A percentile compares a stretch with the other conserved stretches of the same genome.
Evolutionary conservation across 441 rosid species (phyloP).

Genomic region (Pelargonium australe): DNA sequence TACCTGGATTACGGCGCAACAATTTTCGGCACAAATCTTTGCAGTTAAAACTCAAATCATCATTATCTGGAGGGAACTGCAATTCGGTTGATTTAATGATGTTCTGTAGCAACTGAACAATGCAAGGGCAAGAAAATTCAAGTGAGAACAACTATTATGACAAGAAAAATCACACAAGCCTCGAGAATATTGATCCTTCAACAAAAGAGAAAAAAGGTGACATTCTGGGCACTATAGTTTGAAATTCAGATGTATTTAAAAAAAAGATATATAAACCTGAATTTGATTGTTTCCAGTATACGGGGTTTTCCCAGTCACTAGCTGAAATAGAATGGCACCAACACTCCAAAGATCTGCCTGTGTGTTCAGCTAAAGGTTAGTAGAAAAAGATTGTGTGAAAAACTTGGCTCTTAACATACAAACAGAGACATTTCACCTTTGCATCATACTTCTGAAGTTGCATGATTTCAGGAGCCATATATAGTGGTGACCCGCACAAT

Average conservation of each 20-base stretch:
- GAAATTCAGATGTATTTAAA: slow-evolving; percentile 1
- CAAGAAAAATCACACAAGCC: slow-evolving; percentile 9
- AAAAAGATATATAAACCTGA: slow-evolving; percentile 46
- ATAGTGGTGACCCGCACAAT: slow-evolving; percentile 94
- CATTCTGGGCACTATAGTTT: not conserved
- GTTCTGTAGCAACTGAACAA: slow-evolving; percentile 80
- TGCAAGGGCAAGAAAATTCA: slow-evolving; percentile 15
- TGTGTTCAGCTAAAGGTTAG: slow-evolving; percentile 36
- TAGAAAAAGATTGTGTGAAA: slow-evolving; percentile 15
- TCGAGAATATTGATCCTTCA: not conserved
- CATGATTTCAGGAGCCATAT: slow-evolving; percentile 99
- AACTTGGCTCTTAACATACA: slow-evolving; percentile 4
- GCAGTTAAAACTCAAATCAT: slow-evolving; percentile 60
- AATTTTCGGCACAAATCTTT: slow-evolving; percentile 82
- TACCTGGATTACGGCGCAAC: slow-evolving; percentile 94
- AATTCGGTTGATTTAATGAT: slow-evolving; percentile 71
- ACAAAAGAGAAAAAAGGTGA: not conserved
- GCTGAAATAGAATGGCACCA: slow-evolving; percentile 91
- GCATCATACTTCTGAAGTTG: slow-evolving; percentile 97
- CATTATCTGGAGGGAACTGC: slow-evolving; percentile 56
- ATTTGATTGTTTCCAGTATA: slow-evolving; percentile 87
- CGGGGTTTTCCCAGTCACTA: slow-evolving; percentile 87
- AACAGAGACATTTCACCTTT: slow-evolving; percentile 48
- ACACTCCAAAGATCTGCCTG: slow-evolving; percentile 99
- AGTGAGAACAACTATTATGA: slow-evolving; percentile 18